These are phyloP conservation scores for Oryza nivara DNA, from an alignment of 176 grass and related monocot genomes.

Conservation along the genomic window DNA sequence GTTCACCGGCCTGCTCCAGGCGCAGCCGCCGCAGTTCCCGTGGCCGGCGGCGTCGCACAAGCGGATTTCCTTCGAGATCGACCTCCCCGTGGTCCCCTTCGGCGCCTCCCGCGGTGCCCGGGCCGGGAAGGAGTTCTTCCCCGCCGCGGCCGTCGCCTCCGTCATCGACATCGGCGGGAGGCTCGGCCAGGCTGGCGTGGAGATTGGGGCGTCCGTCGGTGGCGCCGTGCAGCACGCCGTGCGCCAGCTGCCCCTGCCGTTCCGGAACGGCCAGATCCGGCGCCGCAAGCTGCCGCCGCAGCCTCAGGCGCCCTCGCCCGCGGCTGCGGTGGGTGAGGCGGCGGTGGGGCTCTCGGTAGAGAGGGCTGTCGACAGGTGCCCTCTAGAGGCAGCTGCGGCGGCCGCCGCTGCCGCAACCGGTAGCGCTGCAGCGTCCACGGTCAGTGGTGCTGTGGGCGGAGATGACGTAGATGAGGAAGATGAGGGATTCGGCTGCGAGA, in stretches of 20 bases:
- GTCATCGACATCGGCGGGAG: constrained; percentile 90
- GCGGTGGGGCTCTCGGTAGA: constrained; percentile 26
- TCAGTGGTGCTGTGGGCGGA: constrained; percentile 18
- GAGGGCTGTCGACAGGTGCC: constrained; percentile 44
- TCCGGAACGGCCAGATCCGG: constrained; percentile 60
- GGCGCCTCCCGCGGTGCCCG: not conserved
- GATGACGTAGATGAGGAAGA: constrained; percentile 73
- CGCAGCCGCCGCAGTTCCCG: constrained; percentile 61
- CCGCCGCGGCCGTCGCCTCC: constrained; percentile 55
- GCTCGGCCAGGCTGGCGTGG: constrained; percentile 84
- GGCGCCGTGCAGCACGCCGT: constrained; percentile 94
- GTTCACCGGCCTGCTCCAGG: constrained; percentile 87
- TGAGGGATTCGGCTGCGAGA: constrained; percentile 62
- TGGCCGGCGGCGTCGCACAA: constrained; percentile 71
- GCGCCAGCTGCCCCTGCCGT: constrained; percentile 69
- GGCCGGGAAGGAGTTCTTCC: constrained; percentile 41
- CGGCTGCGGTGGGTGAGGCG: not conserved
- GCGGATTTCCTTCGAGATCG: constrained; percentile 60
- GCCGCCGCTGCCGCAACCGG: constrained; percentile 43
- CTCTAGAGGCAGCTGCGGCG: constrained; percentile 51
- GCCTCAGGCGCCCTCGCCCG: not conserved
- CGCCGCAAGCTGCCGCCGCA: not conserved
- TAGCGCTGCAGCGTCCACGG: constrained; percentile 37
- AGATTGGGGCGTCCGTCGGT: constrained; percentile 80
- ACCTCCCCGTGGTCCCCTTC: constrained; percentile 52